phyloP scores from a whole-genome alignment of 768 basidiomycete species.

The Kwoniella dejecticola region DNA sequence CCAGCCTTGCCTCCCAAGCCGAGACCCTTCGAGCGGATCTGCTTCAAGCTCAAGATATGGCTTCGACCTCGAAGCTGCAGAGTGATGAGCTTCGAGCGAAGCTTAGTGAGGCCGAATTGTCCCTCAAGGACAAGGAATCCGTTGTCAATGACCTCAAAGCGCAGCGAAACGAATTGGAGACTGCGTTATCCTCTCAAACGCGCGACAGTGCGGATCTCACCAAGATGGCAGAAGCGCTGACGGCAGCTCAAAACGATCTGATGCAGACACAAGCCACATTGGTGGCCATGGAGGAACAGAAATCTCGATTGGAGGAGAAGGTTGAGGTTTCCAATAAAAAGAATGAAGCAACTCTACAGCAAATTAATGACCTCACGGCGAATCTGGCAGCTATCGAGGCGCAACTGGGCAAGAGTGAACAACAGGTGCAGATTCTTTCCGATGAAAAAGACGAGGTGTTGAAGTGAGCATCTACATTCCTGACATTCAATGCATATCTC shows the following conservation, averaged over 20 bases:
- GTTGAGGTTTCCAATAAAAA: background rate
- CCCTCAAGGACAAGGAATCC: slow-evolving; percentile 10
- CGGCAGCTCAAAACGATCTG: background rate
- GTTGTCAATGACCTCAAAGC: background rate
- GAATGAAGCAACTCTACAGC: background rate
- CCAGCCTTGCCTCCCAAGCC: background rate
- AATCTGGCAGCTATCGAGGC: background rate
- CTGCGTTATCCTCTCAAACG: background rate
- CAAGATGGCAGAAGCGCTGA: background rate
- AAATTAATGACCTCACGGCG: background rate
- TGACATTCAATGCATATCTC: background rate
- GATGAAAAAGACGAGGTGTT: slow-evolving; percentile 5
- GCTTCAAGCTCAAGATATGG: background rate
- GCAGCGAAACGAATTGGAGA: slow-evolving; percentile 1
- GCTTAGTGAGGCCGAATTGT: background rate
- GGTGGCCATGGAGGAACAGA: background rate
- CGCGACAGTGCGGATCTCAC: slow-evolving; percentile 10
- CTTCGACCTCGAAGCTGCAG: background rate
- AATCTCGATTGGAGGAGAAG: background rate
- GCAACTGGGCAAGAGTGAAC: slow-evolving; percentile 2
- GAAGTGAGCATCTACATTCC: background rate
- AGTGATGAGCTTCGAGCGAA: background rate
- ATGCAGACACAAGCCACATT: background rate
- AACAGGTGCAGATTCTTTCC: background rate
- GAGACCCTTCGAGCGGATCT: slow-evolving; percentile 5